These are phyloP conservation scores for Gillenia trifoliata DNA, from an alignment of 306 rosid genomes.

Conservation along the genomic window DNA sequence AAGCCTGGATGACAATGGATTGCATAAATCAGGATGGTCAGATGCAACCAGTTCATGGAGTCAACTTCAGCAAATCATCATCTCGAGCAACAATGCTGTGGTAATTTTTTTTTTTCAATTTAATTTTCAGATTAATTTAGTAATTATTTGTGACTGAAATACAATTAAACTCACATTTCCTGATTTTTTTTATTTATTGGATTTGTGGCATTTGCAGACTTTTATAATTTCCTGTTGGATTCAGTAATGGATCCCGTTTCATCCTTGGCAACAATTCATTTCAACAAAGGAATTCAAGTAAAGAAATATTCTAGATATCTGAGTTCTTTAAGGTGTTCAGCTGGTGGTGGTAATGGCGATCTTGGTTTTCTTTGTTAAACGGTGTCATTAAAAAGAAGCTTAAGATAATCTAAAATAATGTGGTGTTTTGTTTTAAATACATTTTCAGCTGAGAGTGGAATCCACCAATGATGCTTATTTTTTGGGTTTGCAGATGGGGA, in stretches of 20 bases:
- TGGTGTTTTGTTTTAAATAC: conserved; percentile 30
- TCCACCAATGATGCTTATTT: not conserved
- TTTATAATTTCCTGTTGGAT: conserved; percentile 68
- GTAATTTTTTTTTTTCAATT: conserved; percentile 38
- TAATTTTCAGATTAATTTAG: not conserved
- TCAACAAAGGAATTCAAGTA: conserved; percentile 18
- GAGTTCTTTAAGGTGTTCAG: conserved; percentile 27
- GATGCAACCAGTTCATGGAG: conserved; percentile 64
- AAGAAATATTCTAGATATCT: conserved; percentile 59
- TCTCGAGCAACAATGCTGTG: conserved; percentile 46
- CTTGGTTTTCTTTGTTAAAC: conserved; percentile 20
- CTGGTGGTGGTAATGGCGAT: conserved; percentile 34
- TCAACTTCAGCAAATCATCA: conserved; percentile 42
- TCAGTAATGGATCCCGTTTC: conserved; percentile 31
- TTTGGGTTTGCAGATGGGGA: conserved; percentile 58
- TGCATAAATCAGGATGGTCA: conserved; percentile 36
- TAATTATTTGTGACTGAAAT: not conserved
- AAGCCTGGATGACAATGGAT: conserved; percentile 56
- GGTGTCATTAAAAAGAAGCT: conserved; percentile 71
- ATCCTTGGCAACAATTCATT: conserved; percentile 28
- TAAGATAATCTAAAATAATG: conserved; percentile 57
- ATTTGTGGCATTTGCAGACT: conserved; percentile 58
- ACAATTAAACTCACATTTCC: not conserved
- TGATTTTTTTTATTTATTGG: not conserved
- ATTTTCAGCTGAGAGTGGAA: not conserved